These are phyloP conservation scores for Blastocystis sp. DNA, from an alignment of 352 stramenopile genomes.

Conservation along the genomic window DNA sequence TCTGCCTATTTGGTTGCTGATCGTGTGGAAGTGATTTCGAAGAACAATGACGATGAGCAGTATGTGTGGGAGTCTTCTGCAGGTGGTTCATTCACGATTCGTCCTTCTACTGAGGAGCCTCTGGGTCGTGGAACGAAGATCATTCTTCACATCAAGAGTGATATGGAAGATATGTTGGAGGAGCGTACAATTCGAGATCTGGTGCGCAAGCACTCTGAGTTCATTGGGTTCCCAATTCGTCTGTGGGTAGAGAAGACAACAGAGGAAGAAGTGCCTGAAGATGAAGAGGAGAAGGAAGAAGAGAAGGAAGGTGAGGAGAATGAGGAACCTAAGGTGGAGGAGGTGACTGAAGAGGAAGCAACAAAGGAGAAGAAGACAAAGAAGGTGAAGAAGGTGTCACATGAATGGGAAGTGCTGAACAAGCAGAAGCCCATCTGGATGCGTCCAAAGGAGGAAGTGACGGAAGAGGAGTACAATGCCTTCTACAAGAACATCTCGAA, in stretches of 20 bases:
- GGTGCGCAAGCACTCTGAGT: slow-evolving; percentile 99
- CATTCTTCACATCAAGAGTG: slow-evolving; percentile 93
- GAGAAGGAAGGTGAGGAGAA: slow-evolving; percentile 76
- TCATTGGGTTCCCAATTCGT: slow-evolving; percentile 99
- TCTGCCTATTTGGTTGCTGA: slow-evolving; percentile 97
- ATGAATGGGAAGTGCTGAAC: slow-evolving; percentile 99
- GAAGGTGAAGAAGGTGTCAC: slow-evolving; percentile 90
- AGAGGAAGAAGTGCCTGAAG: slow-evolving; percentile 96
- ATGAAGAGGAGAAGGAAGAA: slow-evolving; percentile 92
- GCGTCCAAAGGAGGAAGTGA: slow-evolving; percentile 96
- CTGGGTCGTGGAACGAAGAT: slow-evolving; percentile 86
- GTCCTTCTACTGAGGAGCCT: slow-evolving; percentile 66
- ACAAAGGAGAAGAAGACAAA: slow-evolving; percentile 96
- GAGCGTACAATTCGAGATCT: slow-evolving; percentile 95
- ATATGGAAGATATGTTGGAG: slow-evolving; percentile 97
- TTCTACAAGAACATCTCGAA: slow-evolving; percentile 99
- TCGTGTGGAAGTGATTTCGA: slow-evolving; percentile 92
- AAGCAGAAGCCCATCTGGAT: slow-evolving; percentile 99
- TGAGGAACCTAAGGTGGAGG: slow-evolving; percentile 91
- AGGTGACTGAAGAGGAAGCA: slow-evolving; percentile 88
- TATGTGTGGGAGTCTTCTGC: slow-evolving; percentile 93
- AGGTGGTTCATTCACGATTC: slow-evolving; percentile 92
- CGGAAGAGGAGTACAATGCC: slow-evolving; percentile 93
- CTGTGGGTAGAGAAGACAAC: slow-evolving; percentile 98
- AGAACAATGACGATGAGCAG: slow-evolving; percentile 96